A percentile compares a stretch with the other conserved stretches of the same genome.
Conservation (phyloP, 495 filamentous ascomycete species). For the Bathelium albidoporum region DNA sequence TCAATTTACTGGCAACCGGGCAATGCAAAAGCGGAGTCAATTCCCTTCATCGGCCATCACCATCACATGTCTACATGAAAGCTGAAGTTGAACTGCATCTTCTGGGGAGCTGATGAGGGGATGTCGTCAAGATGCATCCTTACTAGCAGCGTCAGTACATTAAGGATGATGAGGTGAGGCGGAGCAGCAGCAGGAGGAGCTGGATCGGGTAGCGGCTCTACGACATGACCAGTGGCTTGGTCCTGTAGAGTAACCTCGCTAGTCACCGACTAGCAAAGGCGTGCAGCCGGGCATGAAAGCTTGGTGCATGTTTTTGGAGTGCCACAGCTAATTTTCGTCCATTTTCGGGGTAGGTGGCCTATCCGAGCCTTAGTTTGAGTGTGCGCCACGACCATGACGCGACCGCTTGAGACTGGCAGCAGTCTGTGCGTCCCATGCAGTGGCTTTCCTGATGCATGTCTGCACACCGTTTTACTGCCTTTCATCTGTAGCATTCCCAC, state of each 20-base stretch:
- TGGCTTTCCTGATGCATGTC: neutral
- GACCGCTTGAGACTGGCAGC: neutral
- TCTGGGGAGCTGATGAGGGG: neutral
- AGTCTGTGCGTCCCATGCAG: too few relatives aligned
- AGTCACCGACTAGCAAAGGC: too few relatives aligned
- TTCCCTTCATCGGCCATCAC: neutral
- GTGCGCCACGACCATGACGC: neutral
- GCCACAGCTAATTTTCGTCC: neutral
- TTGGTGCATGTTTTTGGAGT: neutral
- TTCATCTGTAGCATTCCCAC: neutral
- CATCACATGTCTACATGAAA: neutral
- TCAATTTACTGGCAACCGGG: neutral
- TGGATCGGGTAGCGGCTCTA: neutral
- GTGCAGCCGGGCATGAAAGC: neutral
- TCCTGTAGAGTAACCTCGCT: neutral
- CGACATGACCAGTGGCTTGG: neutral
- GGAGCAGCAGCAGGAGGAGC: neutral
- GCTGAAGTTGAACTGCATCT: neutral
- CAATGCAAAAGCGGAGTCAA: neutral
- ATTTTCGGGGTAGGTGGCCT: neutral
- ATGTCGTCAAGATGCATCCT: neutral
- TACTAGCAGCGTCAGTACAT: neutral
- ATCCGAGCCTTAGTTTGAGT: neutral
- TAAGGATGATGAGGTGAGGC: slow-evolving; percentile 4
- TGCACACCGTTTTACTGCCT: neutral